phyloP scores from a whole-genome alignment of 371 early-diverging fungal species.

The Mortierella sp. region DNA sequence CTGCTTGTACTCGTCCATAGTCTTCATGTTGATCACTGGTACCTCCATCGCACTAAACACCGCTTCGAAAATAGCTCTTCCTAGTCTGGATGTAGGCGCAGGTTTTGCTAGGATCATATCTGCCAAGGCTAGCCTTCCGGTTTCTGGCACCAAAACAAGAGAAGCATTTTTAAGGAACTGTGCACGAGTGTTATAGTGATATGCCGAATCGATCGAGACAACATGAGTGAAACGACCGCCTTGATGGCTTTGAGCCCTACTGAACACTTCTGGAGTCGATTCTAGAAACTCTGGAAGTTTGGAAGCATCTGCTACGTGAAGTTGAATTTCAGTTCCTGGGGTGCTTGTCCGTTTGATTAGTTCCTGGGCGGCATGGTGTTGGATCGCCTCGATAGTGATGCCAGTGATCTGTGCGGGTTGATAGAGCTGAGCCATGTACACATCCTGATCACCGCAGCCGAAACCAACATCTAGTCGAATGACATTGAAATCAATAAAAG shows the following conservation, averaged over 20 bases:
- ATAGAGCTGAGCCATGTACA: constrained; percentile 46
- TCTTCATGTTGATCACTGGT: constrained; percentile 45
- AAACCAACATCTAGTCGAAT: constrained; percentile 40
- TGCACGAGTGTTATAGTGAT: constrained; percentile 68
- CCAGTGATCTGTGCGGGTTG: constrained; percentile 46
- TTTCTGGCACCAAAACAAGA: constrained; percentile 40
- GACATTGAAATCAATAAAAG: background rate
- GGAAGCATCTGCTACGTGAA: constrained; percentile 52
- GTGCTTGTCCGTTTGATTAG: constrained; percentile 24
- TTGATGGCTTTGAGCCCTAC: background rate
- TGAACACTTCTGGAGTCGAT: constrained; percentile 23
- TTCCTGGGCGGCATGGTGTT: constrained; percentile 53
- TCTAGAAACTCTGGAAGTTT: constrained; percentile 37
- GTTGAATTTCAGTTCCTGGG: constrained; percentile 36
- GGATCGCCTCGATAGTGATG: constrained; percentile 54
- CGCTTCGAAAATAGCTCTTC: constrained; percentile 21
- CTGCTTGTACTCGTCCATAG: constrained; percentile 34
- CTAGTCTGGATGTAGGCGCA: constrained; percentile 26
- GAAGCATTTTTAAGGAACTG: constrained; percentile 59
- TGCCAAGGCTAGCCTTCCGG: constrained; percentile 41
- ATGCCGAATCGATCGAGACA: constrained; percentile 69
- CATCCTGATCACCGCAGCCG: constrained; percentile 56
- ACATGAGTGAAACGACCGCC: constrained; percentile 59
- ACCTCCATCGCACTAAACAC: constrained; percentile 43
- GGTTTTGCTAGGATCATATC: constrained; percentile 55